These are phyloP conservation scores for Letharia columbiana DNA, from an alignment of 495 filamentous ascomycete species.

Conservation along the genomic window DNA sequence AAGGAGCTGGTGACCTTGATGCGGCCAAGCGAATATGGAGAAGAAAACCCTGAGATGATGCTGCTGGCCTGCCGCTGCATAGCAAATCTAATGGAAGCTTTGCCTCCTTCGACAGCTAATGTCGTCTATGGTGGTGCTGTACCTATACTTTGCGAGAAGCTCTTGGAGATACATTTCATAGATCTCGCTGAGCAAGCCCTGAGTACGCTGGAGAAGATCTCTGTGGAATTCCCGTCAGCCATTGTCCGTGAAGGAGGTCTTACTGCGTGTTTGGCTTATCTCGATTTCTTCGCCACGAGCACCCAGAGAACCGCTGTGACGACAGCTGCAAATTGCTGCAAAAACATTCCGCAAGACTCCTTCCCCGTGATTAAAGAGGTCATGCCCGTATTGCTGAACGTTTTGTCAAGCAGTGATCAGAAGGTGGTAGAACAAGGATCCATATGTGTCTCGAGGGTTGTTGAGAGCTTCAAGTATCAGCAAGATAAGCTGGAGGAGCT, in stretches of 20 bases:
- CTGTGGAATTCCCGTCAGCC: constrained; percentile 87
- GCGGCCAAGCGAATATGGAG: constrained; percentile 78
- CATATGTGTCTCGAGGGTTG: constrained; percentile 90
- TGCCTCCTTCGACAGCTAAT: constrained; percentile 84
- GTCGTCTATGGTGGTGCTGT: constrained; percentile 96
- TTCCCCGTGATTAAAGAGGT: constrained; percentile 84
- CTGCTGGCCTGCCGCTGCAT: constrained; percentile 92
- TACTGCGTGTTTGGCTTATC: constrained; percentile 83
- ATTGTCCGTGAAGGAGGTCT: constrained; percentile 95
- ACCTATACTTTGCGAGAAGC: constrained; percentile 84
- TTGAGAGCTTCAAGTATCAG: constrained; percentile 89
- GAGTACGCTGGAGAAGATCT: constrained; percentile 95
- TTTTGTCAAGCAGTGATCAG: constrained; percentile 85
- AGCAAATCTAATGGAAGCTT: constrained; percentile 95
- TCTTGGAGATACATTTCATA: constrained; percentile 91
- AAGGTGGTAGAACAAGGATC: constrained; percentile 96
- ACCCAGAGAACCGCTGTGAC: constrained; percentile 95
- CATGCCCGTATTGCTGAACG: constrained; percentile 88
- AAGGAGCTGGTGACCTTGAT: constrained; percentile 91
- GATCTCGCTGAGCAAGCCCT: constrained; percentile 95
- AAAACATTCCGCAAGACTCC: constrained; percentile 87
- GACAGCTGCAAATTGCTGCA: constrained; percentile 95
- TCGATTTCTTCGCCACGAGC: constrained; percentile 97
- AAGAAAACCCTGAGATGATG: constrained; percentile 97
- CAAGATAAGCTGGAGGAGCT: constrained; percentile 84